Evolutionary conservation across 2,329 filamentous ascomycete genomes (phyloP).

Genomic region (Whalleya microplaca): DNA sequence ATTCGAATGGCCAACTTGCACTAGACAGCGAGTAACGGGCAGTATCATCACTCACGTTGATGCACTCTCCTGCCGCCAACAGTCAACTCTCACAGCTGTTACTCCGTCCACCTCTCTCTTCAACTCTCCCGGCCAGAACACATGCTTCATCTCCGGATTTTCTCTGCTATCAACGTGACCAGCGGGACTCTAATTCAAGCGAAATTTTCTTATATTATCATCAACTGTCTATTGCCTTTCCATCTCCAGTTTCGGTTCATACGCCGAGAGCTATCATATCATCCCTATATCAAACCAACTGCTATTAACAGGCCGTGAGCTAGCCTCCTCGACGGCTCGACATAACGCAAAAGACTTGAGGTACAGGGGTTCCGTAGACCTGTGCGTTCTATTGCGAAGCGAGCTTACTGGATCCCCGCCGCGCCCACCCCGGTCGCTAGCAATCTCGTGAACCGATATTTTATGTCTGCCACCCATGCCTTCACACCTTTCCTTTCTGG

Average conservation of each 20-base stretch:
- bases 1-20: not conserved
- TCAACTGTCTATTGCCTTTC: slow-evolving; percentile 27
- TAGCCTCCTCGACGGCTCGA: slow-evolving; percentile 14
- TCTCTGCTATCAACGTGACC: slow-evolving; percentile 19
- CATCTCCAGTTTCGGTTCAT: slow-evolving; percentile 29
- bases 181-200: slow-evolving; percentile 22
- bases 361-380: slow-evolving; percentile 28
- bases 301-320: slow-evolving; percentile 26
- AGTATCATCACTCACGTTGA: too few relatives aligned
- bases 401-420: slow-evolving; percentile 44
- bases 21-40: too few relatives aligned
- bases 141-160: slow-evolving; percentile 26
- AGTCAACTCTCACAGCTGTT: slow-evolving; percentile 13
- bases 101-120: slow-evolving; percentile 17
- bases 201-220: slow-evolving; percentile 31
- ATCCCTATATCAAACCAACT: slow-evolving; percentile 26
- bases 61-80: too few relatives aligned
- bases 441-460: slow-evolving; percentile 54
- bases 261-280: slow-evolving; percentile 30
- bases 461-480: slow-evolving; percentile 36
- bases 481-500: slow-evolving; percentile 45
- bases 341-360: slow-evolving; percentile 18
- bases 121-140: not conserved
- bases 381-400: slow-evolving; percentile 41
- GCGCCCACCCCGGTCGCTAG: slow-evolving; percentile 41